Base-by-base conservation (phyloP, 257 asterid genomes). In the Jacaranda copaia region DNA sequence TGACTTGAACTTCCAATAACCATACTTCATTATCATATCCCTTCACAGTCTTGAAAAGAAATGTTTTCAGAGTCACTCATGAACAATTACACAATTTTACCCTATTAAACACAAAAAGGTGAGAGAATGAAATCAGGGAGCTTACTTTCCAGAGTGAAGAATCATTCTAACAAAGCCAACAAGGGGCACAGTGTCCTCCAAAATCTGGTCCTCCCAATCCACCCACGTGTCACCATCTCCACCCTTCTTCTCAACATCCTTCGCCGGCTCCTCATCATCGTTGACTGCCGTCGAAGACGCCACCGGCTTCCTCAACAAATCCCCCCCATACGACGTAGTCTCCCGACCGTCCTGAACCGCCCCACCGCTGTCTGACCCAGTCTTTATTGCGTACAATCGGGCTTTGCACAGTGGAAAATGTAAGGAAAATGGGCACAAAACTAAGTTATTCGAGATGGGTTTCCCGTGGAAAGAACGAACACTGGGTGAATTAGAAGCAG, bases 181-280 rank as follows among this genome's bases (percentile, higher is more conserved):
- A 45, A 93, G 93, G 8, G 99, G 99, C 42, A 88, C 96, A 15
- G 99, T 96, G 46, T 90, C 97, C 89, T 87, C 95, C 85, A 96
- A 89, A 87, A 96, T 96, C 88, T 81, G 90, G 79, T 96, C 97
- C 82, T 96, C 99, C 97, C 97, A 93, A 79, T 96, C 97, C 45
- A 96, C 87, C 97, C 92, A 87, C 70, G 83, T 77, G 49, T 80
- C 89, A 68, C 77, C 90, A 63, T 77, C 89, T 72, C 87, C 90
- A 11, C 82, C 83, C 15, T 78, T 77, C 49, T 73, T 76, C 79
- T 57, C 88, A 55, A 70, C 25, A 35, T 57, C 89, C 62, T 57
- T 72, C 63, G 60, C 70, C 19, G 81, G 82, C 77, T 67, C 89
- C 56, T 42, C 86, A 40, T 71, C 88, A 42, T 80, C 91, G 55